Conservation (phyloP, 441 rosid species). For the Geranium incanum region DNA sequence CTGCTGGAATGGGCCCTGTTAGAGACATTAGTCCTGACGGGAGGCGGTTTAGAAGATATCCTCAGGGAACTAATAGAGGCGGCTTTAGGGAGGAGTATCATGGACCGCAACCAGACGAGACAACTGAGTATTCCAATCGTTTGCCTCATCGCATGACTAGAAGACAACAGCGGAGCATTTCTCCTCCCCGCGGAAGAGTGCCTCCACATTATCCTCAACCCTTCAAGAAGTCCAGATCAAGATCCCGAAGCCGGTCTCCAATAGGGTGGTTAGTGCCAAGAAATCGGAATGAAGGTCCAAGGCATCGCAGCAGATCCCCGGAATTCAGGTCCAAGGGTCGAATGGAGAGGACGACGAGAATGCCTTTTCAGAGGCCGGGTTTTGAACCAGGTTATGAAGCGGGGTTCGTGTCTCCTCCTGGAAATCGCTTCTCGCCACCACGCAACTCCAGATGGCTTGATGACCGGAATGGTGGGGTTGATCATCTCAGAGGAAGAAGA, state of each 20-base stretch:
- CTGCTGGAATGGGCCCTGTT: conserved; percentile 19
- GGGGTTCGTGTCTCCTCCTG: conserved; percentile 21
- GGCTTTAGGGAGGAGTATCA: conserved; percentile 32
- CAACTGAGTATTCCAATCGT: conserved; percentile 24
- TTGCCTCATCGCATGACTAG: conserved; percentile 25
- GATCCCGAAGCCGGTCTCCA: conserved; percentile 51
- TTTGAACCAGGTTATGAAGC: conserved; percentile 31
- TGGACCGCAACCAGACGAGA: conserved; percentile 24
- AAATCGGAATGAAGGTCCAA: conserved; percentile 29
- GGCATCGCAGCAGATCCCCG: conserved; percentile 38
- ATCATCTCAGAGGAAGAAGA: conserved; percentile 35
- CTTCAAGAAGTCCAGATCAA: conserved; percentile 32
- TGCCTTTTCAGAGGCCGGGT: conserved; percentile 34
- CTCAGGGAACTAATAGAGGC: conserved; percentile 24
- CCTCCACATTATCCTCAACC: conserved; percentile 21
- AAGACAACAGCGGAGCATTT: conserved; percentile 46
- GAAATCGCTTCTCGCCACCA: conserved; percentile 24
- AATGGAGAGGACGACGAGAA: conserved; percentile 34
- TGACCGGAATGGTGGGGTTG: conserved; percentile 28
- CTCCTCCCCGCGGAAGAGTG: conserved; percentile 31
- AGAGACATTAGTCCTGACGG: conserved; percentile 36
- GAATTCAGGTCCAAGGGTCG: conserved; percentile 31
- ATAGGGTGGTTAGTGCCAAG: conserved; percentile 26
- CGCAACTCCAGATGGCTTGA: conserved; percentile 28
- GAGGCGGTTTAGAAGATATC: conserved; percentile 33